Evolutionary conservation across 2,329 filamentous ascomycete genomes (phyloP).

Genomic region (Trichoderma sp.): DNA sequence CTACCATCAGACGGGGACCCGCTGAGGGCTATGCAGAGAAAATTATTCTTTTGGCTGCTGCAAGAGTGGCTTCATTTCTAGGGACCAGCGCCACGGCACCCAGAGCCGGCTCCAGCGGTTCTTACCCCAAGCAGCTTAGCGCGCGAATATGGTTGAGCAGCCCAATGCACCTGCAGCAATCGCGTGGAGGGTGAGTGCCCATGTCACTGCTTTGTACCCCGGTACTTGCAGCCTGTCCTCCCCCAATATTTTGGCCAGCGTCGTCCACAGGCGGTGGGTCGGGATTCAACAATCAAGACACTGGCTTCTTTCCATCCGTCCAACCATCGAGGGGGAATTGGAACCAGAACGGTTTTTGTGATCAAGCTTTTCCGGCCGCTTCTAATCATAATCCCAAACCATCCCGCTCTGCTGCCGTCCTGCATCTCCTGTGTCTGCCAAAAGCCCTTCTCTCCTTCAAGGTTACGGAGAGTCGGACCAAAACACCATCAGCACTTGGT

Average conservation of each 20-base stretch:
- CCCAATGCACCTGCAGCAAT: slow-evolving; percentile 23
- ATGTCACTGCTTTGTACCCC: slow-evolving; percentile 13
- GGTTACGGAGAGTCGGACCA: slow-evolving; percentile 26
- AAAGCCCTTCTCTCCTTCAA: slow-evolving; percentile 23
- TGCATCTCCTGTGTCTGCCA: slow-evolving; percentile 2
- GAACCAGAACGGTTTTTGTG: not conserved
- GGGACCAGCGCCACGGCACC: slow-evolving; percentile 13
- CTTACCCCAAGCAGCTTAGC: slow-evolving; percentile 25
- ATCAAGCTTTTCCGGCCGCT: slow-evolving; percentile 11
- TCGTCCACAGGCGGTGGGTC: slow-evolving; percentile 38
- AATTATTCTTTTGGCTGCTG: not conserved
- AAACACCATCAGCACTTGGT: slow-evolving; percentile 9
- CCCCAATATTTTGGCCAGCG: slow-evolving; percentile 37
- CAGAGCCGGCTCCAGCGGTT: slow-evolving; percentile 12
- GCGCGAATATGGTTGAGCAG: slow-evolving; percentile 30
- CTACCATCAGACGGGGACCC: not conserved
- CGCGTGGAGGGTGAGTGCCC: slow-evolving; percentile 6
- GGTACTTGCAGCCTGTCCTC: slow-evolving; percentile 25
- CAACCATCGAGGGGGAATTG: slow-evolving; percentile 23
- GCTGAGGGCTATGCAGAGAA: not conserved
- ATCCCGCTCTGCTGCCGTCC: slow-evolving; percentile 16
- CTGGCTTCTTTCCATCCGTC: slow-evolving; percentile 27
- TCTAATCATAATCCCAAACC: slow-evolving; percentile 24
- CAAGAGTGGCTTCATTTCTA: slow-evolving; percentile 11
- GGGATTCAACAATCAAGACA: slow-evolving; percentile 40